These are phyloP conservation scores for Penicillium sp. DNA, from an alignment of 2,329 filamentous ascomycete species.

Conservation along the genomic window DNA sequence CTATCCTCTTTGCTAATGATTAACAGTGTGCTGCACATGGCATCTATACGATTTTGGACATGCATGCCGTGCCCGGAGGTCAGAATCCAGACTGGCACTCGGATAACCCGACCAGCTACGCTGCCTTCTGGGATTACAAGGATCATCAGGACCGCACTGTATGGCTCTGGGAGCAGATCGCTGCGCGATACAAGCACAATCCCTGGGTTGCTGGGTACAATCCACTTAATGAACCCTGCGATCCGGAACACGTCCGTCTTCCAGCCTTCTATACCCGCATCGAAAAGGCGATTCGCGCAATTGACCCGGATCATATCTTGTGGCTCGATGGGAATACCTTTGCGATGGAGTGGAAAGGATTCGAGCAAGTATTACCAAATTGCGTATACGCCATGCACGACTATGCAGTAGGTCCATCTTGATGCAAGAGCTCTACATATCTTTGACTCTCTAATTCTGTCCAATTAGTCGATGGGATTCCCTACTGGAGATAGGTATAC, in stretches of 20 bases:
- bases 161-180: slow-evolving; percentile 51
- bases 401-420: slow-evolving; percentile 31
- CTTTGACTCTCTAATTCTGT: background rate
- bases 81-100: slow-evolving; percentile 54
- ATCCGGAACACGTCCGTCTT: slow-evolving; percentile 47
- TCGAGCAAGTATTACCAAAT: slow-evolving; percentile 45
- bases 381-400: slow-evolving; percentile 48
- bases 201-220: slow-evolving; percentile 54
- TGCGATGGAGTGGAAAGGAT: slow-evolving; percentile 46
- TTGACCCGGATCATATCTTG: slow-evolving; percentile 49
- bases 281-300: slow-evolving; percentile 46
- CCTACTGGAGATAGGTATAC: slow-evolving; percentile 41
- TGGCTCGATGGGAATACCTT: slow-evolving; percentile 49
- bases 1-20: background rate
- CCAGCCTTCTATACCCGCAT: slow-evolving; percentile 48
- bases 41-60: slow-evolving; percentile 53
- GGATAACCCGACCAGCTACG: slow-evolving; percentile 47
- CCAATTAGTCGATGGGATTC: slow-evolving; percentile 40
- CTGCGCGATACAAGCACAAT: slow-evolving; percentile 45
- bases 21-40: slow-evolving; percentile 44
- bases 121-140: slow-evolving; percentile 52
- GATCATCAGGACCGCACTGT: slow-evolving; percentile 52
- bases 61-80: slow-evolving; percentile 51
- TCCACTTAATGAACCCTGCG: slow-evolving; percentile 52
- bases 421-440: background rate